Base-by-base conservation (phyloP, 306 rosid species). In the Cicer arietinum region DNA sequence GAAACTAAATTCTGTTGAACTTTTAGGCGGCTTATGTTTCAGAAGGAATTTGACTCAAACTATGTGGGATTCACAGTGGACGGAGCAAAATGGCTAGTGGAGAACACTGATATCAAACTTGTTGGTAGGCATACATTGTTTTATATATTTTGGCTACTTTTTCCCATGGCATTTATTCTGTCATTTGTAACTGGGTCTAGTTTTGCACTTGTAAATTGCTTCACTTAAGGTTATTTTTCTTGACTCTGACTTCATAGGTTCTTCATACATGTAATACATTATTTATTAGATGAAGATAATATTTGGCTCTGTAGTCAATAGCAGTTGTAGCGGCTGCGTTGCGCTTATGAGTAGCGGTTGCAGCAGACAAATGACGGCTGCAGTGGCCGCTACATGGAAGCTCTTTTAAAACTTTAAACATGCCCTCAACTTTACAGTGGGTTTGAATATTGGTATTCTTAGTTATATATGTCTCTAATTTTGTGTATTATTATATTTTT, bases 31-130 rank as follows among this genome's bases (percentile, higher is more conserved):
- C 95, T 93, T 6, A 93, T 93, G 98, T 93, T 84, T 77, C 73
- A 82, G 75, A 90, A 89, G 86, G 90, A 86, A 67, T 86, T 71
- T 7, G 97, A 89, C 77, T 0, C 85, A 69, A 90, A 92, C 82
- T 93, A 89, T 65, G 88, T 86, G 58, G 98, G 90, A 73, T 93
- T 93, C 81, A 81, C 84, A 45, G 86, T 12, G 79, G 98, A 93
- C 74, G 98, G 98, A 66, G 96, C 98, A 42, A 83, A 84, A 47
- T 93, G 98, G 98, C 88, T 93, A 70, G 97, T 84, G 81, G 93
- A 93, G 57, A 93, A 93, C 87, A 90, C 97, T 17, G 96, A 89
- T 68, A 86, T 93, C 78, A 90, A 93, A 85, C 96, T 93, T 64
- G 81, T 92, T 54, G 96, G 96, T 91, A 82, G 82, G 72, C 65